Evolutionary conservation across 208 protist genomes (phyloP).

Genomic region (Acanthamoeba lenticulata): DNA sequence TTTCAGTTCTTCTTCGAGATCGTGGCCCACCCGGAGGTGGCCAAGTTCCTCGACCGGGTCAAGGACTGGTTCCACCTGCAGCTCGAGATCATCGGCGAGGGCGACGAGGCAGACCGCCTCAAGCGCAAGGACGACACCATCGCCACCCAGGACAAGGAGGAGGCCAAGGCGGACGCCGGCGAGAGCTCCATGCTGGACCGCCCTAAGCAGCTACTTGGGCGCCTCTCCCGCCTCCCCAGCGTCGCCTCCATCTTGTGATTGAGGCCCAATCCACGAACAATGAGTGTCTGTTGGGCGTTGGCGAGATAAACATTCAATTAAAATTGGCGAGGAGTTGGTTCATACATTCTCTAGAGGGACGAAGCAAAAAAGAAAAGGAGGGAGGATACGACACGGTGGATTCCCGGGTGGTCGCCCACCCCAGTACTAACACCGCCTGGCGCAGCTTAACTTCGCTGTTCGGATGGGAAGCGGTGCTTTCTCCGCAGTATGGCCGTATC

Average conservation of each 20-base stretch:
- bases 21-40: constrained; percentile 9
- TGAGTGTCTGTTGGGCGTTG: too few species aligned
- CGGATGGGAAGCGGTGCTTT: too few species aligned
- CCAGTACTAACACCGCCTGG: too few species aligned
- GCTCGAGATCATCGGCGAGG: constrained; percentile 11
- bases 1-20: constrained; percentile 29
- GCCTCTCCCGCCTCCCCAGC: background rate
- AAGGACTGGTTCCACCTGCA: constrained; percentile 1
- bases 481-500: too few species aligned
- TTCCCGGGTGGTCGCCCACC: too few species aligned
- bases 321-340: too few species aligned
- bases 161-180: background rate
- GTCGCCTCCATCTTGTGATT: background rate
- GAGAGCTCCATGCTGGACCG: background rate
- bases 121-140: background rate
- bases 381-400: too few species aligned
- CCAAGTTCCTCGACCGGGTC: background rate
- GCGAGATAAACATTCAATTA: too few species aligned
- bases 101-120: background rate
- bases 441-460: too few species aligned
- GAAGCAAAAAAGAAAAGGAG: too few species aligned
- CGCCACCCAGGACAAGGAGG: background rate
- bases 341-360: too few species aligned
- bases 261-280: too few species aligned
- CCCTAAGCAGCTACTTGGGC: background rate